These are phyloP conservation scores for Astrephomene gubernaculifera DNA, from an alignment of 139 green algal species.

Conservation along the genomic window DNA sequence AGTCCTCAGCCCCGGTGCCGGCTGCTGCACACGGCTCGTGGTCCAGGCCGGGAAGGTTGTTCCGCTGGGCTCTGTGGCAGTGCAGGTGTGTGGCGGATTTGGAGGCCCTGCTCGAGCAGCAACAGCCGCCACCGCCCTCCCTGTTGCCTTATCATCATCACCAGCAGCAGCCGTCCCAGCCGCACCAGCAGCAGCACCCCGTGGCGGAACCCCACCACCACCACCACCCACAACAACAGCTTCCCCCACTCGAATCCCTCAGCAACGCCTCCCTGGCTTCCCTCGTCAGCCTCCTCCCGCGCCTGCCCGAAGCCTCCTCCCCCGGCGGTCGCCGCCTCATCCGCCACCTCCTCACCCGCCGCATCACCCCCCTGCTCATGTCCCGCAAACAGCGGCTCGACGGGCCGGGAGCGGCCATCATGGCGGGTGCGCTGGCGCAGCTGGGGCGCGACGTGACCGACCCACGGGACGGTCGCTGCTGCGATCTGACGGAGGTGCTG, in stretches of 20 bases:
- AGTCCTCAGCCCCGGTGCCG: no score
- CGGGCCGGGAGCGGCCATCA: background rate
- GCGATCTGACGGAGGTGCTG: background rate
- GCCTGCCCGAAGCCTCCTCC: conserved; percentile 3
- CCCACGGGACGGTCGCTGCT: background rate
- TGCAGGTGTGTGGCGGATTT: background rate
- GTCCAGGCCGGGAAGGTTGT: no score
- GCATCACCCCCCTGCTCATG: background rate
- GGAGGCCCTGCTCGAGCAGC: background rate
- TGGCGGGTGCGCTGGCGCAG: background rate
- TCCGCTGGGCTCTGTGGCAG: background rate
- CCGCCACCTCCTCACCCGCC: background rate
- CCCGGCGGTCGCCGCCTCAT: background rate
- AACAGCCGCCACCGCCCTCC: background rate
- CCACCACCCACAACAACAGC: background rate
- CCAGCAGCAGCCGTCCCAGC: background rate
- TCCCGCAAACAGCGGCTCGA: background rate
- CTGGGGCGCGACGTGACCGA: conserved; percentile 20
- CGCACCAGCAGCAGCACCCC: background rate
- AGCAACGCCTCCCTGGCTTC: background rate
- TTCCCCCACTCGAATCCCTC: background rate
- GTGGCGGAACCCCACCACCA: background rate
- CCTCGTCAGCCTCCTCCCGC: background rate
- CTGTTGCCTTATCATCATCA: no score
- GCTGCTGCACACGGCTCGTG: no score